Evolutionary conservation across 2,329 filamentous ascomycete genomes (phyloP).

Genomic region (Fusarium phyllophilum): DNA sequence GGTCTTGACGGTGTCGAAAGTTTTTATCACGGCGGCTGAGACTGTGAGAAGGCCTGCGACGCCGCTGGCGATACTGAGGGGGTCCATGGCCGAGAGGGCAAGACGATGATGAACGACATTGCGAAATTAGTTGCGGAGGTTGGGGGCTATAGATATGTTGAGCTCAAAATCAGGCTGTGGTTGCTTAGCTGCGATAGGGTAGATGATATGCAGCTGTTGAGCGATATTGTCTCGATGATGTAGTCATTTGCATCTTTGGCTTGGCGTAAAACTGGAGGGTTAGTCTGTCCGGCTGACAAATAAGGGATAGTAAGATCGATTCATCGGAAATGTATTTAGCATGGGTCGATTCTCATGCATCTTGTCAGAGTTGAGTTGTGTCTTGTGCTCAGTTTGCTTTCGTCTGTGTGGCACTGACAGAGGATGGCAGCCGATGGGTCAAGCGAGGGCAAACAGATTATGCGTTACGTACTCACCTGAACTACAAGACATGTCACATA

Average conservation of each 20-base stretch:
- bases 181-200: background rate
- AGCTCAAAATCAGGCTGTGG: conserved; percentile 17
- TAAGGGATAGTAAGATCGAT: background rate
- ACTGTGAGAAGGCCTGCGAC: conserved; percentile 16
- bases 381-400: background rate
- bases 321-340: too few species aligned
- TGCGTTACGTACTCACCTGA: background rate
- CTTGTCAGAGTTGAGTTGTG: background rate
- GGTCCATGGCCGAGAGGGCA: background rate
- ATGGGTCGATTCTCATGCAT: background rate
- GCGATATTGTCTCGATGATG: conserved; percentile 17
- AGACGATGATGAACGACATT: background rate
- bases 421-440: too few species aligned
- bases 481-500: background rate
- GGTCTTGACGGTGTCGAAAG: conserved; percentile 4
- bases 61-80: conserved; percentile 19
- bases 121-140: background rate
- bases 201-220: background rate
- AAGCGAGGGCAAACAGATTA: background rate
- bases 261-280: background rate
- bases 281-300: background rate
- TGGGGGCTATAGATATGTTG: background rate
- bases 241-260: background rate
- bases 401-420: background rate
- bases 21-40: conserved; percentile 10